Evolutionary conservation across 2,329 filamentous ascomycete species (phyloP).

Genomic region (Colletotrichum liaoningense): DNA sequence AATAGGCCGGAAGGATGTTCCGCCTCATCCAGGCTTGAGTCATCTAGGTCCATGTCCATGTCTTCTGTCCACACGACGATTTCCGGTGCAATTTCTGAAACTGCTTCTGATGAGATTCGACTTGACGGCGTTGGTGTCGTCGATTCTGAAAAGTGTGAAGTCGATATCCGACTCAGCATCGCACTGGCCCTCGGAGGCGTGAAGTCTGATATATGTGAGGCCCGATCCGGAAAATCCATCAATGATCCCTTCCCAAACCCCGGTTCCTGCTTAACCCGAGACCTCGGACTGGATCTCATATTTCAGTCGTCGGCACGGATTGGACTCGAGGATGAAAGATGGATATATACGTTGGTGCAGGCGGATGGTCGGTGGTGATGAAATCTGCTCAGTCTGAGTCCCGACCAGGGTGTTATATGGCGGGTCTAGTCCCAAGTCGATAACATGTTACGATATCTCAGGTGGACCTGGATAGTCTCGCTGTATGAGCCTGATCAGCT

Average conservation of each 20-base stretch:
- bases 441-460: constrained; percentile 28
- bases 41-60: constrained; percentile 51
- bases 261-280: constrained; percentile 36
- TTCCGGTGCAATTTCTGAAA: constrained; percentile 52
- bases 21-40: constrained; percentile 35
- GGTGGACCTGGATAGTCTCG: constrained; percentile 10
- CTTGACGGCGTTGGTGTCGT: constrained; percentile 36
- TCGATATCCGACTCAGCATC: constrained; percentile 44
- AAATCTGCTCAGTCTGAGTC: constrained; percentile 29
- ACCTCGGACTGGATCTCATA: constrained; percentile 36
- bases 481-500: constrained; percentile 19
- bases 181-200: constrained; percentile 36
- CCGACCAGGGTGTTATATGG: constrained; percentile 17
- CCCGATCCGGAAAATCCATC: constrained; percentile 37
- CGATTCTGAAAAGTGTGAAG: constrained; percentile 41
- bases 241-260: constrained; percentile 40
- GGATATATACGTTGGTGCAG: constrained; percentile 24
- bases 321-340: constrained; percentile 23
- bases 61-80: constrained; percentile 59
- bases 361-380: constrained; percentile 27
- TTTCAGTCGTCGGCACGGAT: constrained; percentile 24
- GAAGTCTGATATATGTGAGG: constrained; percentile 42
- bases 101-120: constrained; percentile 46
- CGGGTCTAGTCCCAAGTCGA: constrained; percentile 22
- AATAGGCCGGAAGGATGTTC: constrained; percentile 23